Conservation (phyloP, 2,329 filamentous ascomycete species). For the Aspergillus pseudoterreus region DNA sequence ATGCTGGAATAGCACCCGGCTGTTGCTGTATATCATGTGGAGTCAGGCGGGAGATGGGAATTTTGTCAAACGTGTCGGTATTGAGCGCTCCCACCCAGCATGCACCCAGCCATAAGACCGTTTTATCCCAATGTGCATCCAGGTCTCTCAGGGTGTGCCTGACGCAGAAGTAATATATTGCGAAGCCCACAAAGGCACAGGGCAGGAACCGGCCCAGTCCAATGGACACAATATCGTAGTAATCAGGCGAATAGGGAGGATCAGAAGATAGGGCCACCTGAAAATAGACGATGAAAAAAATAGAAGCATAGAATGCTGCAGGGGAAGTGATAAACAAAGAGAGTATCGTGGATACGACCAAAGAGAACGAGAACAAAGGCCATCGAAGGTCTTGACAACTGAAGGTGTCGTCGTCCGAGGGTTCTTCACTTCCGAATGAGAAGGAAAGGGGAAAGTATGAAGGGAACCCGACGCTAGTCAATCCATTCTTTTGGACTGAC, state of each 20-base stretch:
- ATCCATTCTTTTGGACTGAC: conserved; percentile 45
- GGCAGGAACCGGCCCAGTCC: conserved; percentile 57
- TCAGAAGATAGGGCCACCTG: conserved; percentile 60
- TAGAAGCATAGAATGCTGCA: conserved; percentile 53
- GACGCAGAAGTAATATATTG: conserved; percentile 55
- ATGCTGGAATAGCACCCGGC: conserved; percentile 55
- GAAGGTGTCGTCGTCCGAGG: conserved; percentile 4
- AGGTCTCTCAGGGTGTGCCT: conserved; percentile 47
- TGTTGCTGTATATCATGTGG: conserved; percentile 59
- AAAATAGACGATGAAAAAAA: conserved; percentile 56
- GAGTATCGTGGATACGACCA: conserved; percentile 52
- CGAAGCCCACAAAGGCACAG: conserved; percentile 55
- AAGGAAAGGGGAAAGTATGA: conserved; percentile 59
- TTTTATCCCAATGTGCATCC: conserved; percentile 58
- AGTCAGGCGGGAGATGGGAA: conserved; percentile 60
- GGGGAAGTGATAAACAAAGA: conserved; percentile 57
- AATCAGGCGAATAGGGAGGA: conserved; percentile 53
- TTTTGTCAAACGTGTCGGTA: conserved; percentile 61
- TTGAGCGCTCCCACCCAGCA: conserved; percentile 61
- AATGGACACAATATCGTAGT: conserved; percentile 52
- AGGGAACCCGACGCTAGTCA: conserved; percentile 51
- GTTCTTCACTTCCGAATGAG: conserved; percentile 44
- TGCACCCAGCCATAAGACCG: conserved; percentile 57
- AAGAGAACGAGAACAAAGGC: conserved; percentile 54
- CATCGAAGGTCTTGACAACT: conserved; percentile 56